A percentile compares a stretch with the other conserved stretches of the same genome.
These are phyloP conservation scores for Aspergillus ochraceoroseus DNA, from an alignment of 2,329 filamentous ascomycete genomes.

Conservation along the genomic window DNA sequence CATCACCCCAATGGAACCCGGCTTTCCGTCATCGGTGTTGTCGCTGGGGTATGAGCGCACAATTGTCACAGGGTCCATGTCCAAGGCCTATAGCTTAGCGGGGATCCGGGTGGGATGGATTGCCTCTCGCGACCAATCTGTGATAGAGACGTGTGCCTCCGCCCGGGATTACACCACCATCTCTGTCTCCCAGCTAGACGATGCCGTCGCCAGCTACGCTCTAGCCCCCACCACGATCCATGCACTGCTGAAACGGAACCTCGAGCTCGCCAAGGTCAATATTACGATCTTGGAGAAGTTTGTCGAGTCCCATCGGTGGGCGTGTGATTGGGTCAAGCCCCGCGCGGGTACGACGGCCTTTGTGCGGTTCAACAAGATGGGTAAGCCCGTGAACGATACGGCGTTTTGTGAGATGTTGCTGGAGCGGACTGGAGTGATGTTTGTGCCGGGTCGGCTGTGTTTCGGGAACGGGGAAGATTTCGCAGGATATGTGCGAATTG, in stretches of 20 bases:
- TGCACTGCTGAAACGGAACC: conserved; percentile 58
- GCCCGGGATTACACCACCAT: conserved; percentile 82
- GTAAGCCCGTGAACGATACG: conserved; percentile 61
- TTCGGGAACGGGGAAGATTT: conserved; percentile 65
- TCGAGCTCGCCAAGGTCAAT: conserved; percentile 64
- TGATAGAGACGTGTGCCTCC: conserved; percentile 60
- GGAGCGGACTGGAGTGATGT: conserved; percentile 62
- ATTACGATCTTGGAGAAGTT: conserved; percentile 62
- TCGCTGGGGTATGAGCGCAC: conserved; percentile 66
- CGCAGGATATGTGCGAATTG: conserved; percentile 67
- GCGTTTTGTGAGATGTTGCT: conserved; percentile 63
- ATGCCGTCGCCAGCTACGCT: conserved; percentile 71
- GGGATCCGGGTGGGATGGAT: conserved; percentile 82
- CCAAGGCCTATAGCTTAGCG: conserved; percentile 77
- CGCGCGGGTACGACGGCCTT: conserved; percentile 79
- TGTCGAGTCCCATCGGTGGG: conserved; percentile 58
- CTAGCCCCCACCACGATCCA: conserved; percentile 62
- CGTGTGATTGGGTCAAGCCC: conserved; percentile 67
- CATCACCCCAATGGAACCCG: conserved; percentile 50
- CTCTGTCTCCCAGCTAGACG: conserved; percentile 76
- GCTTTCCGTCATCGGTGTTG: conserved; percentile 63
- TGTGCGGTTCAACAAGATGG: conserved; percentile 58
- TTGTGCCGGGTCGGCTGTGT: conserved; percentile 65
- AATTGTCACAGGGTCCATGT: conserved; percentile 73
- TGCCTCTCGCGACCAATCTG: conserved; percentile 57